A percentile compares a stretch with the other conserved stretches of the same genome.
Evolutionary conservation across 2,329 filamentous ascomycete genomes (phyloP).

Genomic region (Fusarium musae): DNA sequence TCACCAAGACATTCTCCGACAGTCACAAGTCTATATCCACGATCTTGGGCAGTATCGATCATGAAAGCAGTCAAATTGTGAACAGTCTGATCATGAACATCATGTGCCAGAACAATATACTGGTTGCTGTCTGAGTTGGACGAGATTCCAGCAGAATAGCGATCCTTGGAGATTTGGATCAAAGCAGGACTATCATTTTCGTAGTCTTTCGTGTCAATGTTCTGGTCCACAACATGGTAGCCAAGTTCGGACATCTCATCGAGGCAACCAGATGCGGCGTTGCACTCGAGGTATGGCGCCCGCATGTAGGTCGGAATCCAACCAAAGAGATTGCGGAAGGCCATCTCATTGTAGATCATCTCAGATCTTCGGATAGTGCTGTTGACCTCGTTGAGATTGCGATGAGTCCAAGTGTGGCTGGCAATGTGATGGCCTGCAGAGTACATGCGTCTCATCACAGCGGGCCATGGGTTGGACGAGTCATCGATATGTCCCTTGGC

Average conservation of each 20-base stretch:
- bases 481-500: constrained; percentile 56
- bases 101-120: constrained; percentile 65
- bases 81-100: constrained; percentile 61
- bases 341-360: constrained; percentile 58
- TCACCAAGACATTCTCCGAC: constrained; percentile 69
- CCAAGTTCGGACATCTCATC: constrained; percentile 53
- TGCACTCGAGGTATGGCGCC: constrained; percentile 58
- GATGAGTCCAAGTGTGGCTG: constrained; percentile 61
- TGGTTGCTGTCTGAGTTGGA: constrained; percentile 40
- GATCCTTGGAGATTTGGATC: constrained; percentile 59
- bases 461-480: constrained; percentile 47
- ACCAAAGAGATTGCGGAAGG: constrained; percentile 55
- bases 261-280: constrained; percentile 52
- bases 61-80: constrained; percentile 56
- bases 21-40: constrained; percentile 61
- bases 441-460: constrained; percentile 55
- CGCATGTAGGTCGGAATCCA: constrained; percentile 58
- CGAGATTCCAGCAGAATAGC: constrained; percentile 52
- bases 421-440: constrained; percentile 58
- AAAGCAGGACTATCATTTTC: constrained; percentile 60
- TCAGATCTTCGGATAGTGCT: constrained; percentile 51
- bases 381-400: constrained; percentile 52
- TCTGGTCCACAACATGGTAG: constrained; percentile 67
- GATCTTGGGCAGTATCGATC: constrained; percentile 52
- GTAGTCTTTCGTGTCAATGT: constrained; percentile 71